Base-by-base conservation (phyloP, 768 basidiomycete species). In the Pilatotrama ljubarskyi region DNA sequence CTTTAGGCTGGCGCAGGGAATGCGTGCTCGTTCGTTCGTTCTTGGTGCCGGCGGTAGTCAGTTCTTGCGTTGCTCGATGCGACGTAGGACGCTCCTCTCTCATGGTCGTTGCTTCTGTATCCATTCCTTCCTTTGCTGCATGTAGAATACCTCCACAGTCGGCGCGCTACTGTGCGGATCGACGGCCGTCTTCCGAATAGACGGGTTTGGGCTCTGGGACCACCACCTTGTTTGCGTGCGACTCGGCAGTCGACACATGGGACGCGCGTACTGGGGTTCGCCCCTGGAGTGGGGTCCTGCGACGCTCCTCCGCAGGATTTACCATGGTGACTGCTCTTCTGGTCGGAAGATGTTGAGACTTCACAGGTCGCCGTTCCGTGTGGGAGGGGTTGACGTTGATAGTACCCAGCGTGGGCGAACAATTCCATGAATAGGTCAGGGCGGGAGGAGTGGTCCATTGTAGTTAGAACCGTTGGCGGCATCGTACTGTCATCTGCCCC, bases 401-500 rank as follows among this genome's bases (percentile, higher is more conserved):
- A n/a, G n/a, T n/a, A n/a, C n/a, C n/a, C n/a, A 32, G 29, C 29
- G 10, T 32, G 29, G 29, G 29, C 5, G 29, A 32, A n/a, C n/a
- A n/a, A n/a, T n/a, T n/a, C n/a, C n/a, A n/a, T n/a, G n/a, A n/a
- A n/a, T n/a, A n/a, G n/a, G n/a, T n/a, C n/a, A n/a, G n/a, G n/a
- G n/a, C n/a, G n/a, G n/a, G n/a, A n/a, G n/a, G n/a, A n/a, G n/a
- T n/a, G n/a, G n/a, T n/a, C n/a, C n/a, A n/a, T n/a, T n/a, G n/a
- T n/a, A n/a, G n/a, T n/a, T n/a, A n/a, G n/a, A n/a, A n/a, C n/a
- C n/a, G n/a, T n/a, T n/a, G n/a, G n/a, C 29, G 29, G 29, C 29
- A n/a, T 3, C 38, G 13, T 40, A 40, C 37, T 37, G 10, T 1
- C 15, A 41, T 24, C 2, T 85, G 83, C 84, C 83, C 84, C 84